Evolutionary conservation across 805 yeast species (phyloP).

Genomic region (Nakazawaea pomicola): DNA sequence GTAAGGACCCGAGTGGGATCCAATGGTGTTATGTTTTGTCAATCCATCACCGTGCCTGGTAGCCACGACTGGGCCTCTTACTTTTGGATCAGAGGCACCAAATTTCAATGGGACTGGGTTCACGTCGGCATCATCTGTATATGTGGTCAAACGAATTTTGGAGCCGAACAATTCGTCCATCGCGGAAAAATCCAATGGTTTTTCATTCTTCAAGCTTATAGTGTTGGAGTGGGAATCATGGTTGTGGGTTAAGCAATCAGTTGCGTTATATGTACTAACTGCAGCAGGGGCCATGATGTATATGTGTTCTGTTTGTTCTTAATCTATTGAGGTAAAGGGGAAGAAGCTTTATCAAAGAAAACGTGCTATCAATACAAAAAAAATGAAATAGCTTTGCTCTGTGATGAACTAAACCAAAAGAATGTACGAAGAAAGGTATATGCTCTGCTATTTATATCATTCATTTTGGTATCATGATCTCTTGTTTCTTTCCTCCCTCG

Average conservation of each 20-base stretch:
- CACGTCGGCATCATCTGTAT: conserved; percentile 43
- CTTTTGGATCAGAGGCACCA: conserved; percentile 43
- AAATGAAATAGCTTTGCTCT: too few species aligned
- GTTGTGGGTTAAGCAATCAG: conserved; percentile 5
- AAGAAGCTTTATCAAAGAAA: too few species aligned
- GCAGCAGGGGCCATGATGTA: conserved; percentile 14
- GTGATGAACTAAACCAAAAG: too few species aligned
- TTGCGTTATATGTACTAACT: conserved; percentile 6
- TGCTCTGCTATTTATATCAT: not conserved
- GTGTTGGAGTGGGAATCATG: not conserved
- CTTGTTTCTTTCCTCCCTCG: not conserved
- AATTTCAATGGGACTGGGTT: conserved; percentile 46
- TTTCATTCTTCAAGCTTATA: conserved; percentile 13
- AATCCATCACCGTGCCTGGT: conserved; percentile 46
- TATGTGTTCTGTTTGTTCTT: not conserved
- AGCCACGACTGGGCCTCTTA: conserved; percentile 55
- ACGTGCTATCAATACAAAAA: not conserved
- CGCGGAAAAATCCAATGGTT: conserved; percentile 18
- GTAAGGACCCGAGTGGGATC: conserved; percentile 63
- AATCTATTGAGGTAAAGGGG: too few species aligned
- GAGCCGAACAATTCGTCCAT: conserved; percentile 22
- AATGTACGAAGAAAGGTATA: too few species aligned
- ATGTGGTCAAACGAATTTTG: conserved; percentile 44
- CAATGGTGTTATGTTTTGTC: conserved; percentile 54
- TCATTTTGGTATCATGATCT: not conserved